phyloP scores from a whole-genome alignment of 768 basidiomycete genomes.

The Pleurotus ostreatus region DNA sequence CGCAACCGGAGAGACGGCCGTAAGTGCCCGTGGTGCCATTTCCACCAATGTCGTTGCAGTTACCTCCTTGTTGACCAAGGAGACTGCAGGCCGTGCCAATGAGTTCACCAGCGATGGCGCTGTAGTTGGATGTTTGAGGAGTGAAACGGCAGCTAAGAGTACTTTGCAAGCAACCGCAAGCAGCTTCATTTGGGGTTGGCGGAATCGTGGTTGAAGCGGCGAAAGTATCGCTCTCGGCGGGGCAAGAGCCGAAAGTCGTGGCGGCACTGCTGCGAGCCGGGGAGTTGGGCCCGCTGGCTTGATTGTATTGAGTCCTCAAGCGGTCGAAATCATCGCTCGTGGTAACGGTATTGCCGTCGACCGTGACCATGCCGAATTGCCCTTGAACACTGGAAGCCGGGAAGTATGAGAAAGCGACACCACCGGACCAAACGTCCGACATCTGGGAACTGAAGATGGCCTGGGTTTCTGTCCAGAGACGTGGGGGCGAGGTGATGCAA shows the following conservation, averaged over 20 bases:
- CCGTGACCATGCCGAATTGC: conserved; percentile 81
- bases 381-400: conserved; percentile 69
- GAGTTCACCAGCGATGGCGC: conserved; percentile 53
- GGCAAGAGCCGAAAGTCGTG: conserved; percentile 63
- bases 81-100: conserved; percentile 73
- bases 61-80: conserved; percentile 56
- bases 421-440: conserved; percentile 82
- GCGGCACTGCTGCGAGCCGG: conserved; percentile 43
- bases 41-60: conserved; percentile 66
- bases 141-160: conserved; percentile 73
- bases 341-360: conserved; percentile 68
- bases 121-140: conserved; percentile 57
- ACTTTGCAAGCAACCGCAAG: conserved; percentile 73
- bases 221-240: conserved; percentile 53
- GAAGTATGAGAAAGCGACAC: conserved; percentile 88
- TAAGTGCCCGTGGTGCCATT: conserved; percentile 75
- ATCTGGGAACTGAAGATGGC: conserved; percentile 72
- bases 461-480: conserved; percentile 77
- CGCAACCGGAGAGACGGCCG: conserved; percentile 72
- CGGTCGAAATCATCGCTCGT: conserved; percentile 64
- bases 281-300: conserved; percentile 54
- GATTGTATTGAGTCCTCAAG: conserved; percentile 58
- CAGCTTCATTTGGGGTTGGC: conserved; percentile 75
- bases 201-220: conserved; percentile 70
- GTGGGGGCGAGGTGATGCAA: conserved; percentile 56